These are phyloP conservation scores for Dendrocalamus sinicus DNA, from an alignment of 176 grass and related monocot genomes.

Conservation along the genomic window DNA sequence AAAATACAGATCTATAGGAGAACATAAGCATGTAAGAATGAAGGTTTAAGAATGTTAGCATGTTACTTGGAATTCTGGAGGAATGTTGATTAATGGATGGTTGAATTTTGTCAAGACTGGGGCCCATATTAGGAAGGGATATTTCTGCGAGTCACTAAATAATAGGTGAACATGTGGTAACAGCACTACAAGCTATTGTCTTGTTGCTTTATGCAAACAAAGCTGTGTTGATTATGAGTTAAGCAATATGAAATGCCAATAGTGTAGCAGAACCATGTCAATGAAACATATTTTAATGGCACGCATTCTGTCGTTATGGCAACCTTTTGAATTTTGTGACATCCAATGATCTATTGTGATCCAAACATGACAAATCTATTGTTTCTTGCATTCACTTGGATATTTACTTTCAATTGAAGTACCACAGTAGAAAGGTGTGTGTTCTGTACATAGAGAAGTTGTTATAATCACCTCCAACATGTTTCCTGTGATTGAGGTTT, in stretches of 20 bases:
- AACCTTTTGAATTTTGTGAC: not conserved
- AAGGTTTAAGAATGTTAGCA: not conserved
- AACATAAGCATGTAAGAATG: not conserved
- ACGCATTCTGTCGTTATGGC: not conserved
- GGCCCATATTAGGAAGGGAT: conserved; percentile 15
- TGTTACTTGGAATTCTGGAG: conserved; percentile 9
- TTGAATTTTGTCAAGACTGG: not conserved
- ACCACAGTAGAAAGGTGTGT: conserved; percentile 62
- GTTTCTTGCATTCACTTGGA: conserved; percentile 67
- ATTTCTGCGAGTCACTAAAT: not conserved
- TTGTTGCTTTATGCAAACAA: not conserved
- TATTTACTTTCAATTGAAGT: conserved; percentile 61
- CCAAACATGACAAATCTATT: conserved; percentile 47
- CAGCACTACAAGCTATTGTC: conserved; percentile 10
- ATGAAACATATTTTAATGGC: conserved; percentile 28
- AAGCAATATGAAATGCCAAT: not conserved
- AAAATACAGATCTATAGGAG: conserved; percentile 2
- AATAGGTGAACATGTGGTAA: not conserved
- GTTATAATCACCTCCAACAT: conserved; percentile 7
- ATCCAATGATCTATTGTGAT: not conserved
- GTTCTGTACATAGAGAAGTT: conserved; percentile 43
- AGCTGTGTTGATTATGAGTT: not conserved
- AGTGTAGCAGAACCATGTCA: not conserved
- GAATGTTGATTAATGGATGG: not conserved
- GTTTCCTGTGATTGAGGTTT: conserved; percentile 14